These are phyloP conservation scores for Chalciporus chontae DNA, from an alignment of 768 basidiomycete species.

Conservation along the genomic window DNA sequence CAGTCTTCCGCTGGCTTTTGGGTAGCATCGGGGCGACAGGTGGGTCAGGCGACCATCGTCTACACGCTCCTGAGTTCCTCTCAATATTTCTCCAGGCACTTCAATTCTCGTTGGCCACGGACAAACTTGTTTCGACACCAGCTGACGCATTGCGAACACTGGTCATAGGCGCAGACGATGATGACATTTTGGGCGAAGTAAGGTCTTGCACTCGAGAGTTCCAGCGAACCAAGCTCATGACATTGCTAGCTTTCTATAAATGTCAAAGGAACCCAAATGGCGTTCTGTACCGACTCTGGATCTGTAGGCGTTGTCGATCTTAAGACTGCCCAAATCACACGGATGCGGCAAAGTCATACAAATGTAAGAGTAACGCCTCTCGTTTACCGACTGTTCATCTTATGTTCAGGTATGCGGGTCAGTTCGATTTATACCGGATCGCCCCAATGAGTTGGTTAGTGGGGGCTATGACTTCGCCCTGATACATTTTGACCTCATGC, in stretches of 20 bases:
- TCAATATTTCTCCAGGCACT: slow-evolving; percentile 14
- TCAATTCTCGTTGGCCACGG: slow-evolving; percentile 44
- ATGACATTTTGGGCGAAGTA: slow-evolving; percentile 71
- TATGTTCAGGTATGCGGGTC: slow-evolving; percentile 60
- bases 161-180: slow-evolving; percentile 47
- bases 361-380: slow-evolving; percentile 46
- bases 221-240: slow-evolving; percentile 24
- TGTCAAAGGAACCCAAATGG: slow-evolving; percentile 47
- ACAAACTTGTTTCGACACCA: slow-evolving; percentile 50
- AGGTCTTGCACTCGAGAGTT: background rate
- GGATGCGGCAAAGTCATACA: slow-evolving; percentile 60
- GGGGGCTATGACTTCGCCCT: slow-evolving; percentile 72
- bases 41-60: slow-evolving; percentile 22
- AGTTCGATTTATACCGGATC: slow-evolving; percentile 67
- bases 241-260: slow-evolving; percentile 62
- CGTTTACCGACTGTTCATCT: background rate
- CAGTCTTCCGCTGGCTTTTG: slow-evolving; percentile 49
- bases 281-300: slow-evolving; percentile 71
- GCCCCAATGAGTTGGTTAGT: slow-evolving; percentile 69
- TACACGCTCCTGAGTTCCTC: background rate
- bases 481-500: slow-evolving; percentile 63
- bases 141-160: slow-evolving; percentile 47
- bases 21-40: slow-evolving; percentile 63
- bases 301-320: slow-evolving; percentile 64
- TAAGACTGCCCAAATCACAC: slow-evolving; percentile 40